Evolutionary conservation across 192 early-diverging fungal species (phyloP).

Genomic region (Dispira simplex): DNA sequence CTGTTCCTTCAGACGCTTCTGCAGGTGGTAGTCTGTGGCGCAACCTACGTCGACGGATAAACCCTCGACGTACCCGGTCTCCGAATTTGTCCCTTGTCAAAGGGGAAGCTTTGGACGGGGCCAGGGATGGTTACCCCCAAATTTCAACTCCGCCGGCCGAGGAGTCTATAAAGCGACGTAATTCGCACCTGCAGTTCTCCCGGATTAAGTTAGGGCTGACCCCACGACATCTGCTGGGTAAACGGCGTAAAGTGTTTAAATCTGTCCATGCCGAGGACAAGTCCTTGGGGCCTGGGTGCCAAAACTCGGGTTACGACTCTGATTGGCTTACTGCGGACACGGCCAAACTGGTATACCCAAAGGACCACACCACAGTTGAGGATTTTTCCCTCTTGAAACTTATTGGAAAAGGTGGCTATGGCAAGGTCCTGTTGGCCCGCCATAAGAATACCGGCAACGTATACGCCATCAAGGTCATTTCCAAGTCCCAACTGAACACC

Average conservation of each 20-base stretch:
- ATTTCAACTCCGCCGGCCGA: not conserved
- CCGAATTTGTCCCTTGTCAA: not conserved
- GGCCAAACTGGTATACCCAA: not conserved
- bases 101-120: too few species aligned
- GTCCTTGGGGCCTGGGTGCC: not conserved
- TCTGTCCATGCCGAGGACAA: not conserved
- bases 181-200: conserved; percentile 5
- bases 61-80: conserved; percentile 13
- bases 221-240: not conserved
- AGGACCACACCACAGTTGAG: conserved; percentile 13
- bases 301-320: not conserved
- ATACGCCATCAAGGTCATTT: conserved; percentile 59
- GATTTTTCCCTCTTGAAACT: conserved; percentile 60
- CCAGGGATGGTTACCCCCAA: too few species aligned
- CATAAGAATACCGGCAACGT: conserved; percentile 54
- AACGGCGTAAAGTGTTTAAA: conserved; percentile 8
- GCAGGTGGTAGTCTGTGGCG: conserved; percentile 1
- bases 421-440: conserved; percentile 55
- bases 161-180: conserved; percentile 15
- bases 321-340: not conserved
- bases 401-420: conserved; percentile 63
- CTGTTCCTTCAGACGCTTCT: conserved; percentile 10
- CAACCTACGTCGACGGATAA: conserved; percentile 14
- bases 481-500: conserved; percentile 47
- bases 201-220: conserved; percentile 3